Evolutionary conservation across 1,139 yeast genomes (phyloP).

Genomic region (Arxiozyma slooffiae): DNA sequence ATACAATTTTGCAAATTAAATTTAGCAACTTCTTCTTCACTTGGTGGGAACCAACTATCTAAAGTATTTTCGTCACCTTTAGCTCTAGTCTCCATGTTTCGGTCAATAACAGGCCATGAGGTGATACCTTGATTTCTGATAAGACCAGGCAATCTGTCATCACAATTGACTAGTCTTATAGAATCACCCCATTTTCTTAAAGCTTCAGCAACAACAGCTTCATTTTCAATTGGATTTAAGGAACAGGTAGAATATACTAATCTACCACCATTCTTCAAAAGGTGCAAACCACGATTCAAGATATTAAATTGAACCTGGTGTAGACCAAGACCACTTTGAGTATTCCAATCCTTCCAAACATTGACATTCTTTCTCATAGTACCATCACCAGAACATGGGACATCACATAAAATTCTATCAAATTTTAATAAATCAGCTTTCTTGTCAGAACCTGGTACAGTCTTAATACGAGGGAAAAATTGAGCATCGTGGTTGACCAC

Average conservation of each 20-base stretch:
- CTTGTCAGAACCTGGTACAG: constrained; percentile 29
- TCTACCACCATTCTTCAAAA: constrained; percentile 83
- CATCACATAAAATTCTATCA: constrained; percentile 93
- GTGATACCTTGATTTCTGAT: constrained; percentile 64
- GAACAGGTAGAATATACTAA: constrained; percentile 96
- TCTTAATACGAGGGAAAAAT: constrained; percentile 74
- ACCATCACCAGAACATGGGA: constrained; percentile 98
- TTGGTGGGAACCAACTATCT: constrained; percentile 69
- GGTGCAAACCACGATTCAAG: constrained; percentile 78
- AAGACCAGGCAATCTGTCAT: constrained; percentile 66
- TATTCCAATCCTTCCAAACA: constrained; percentile 93
- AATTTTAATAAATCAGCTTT: constrained; percentile 50
- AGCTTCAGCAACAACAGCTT: constrained; percentile 92
- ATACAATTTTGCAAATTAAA: constrained; percentile 72
- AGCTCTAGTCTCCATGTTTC: constrained; percentile 51
- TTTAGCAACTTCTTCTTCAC: constrained; percentile 53
- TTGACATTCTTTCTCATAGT: constrained; percentile 95
- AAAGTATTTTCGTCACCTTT: constrained; percentile 42
- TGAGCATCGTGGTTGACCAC: constrained; percentile 99
- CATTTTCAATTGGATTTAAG: constrained; percentile 90
- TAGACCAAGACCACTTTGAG: constrained; percentile 81
- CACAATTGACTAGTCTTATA: constrained; percentile 61
- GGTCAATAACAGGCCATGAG: constrained; percentile 78
- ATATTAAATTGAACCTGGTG: constrained; percentile 84
- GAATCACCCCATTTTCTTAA: constrained; percentile 68